These are phyloP conservation scores for Exophiala calicioides DNA, from an alignment of 2,329 filamentous ascomycete species.

Conservation along the genomic window DNA sequence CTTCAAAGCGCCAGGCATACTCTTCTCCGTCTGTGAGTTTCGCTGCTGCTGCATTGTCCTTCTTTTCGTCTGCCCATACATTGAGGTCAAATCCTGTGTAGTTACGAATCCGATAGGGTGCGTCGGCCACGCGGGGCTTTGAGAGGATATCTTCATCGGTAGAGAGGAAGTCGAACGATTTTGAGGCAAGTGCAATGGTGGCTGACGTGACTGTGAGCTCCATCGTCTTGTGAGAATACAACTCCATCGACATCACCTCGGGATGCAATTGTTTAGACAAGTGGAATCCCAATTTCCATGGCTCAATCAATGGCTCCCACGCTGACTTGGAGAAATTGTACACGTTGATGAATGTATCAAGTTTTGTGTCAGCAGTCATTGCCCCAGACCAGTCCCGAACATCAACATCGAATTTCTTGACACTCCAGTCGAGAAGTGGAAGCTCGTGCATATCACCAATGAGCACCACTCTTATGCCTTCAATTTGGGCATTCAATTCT, in stretches of 20 bases:
- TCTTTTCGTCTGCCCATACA: slow-evolving; percentile 77
- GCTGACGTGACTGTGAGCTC: slow-evolving; percentile 92
- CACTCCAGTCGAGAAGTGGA: slow-evolving; percentile 87
- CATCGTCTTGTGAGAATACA: slow-evolving; percentile 85
- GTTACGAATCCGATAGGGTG: slow-evolving; percentile 90
- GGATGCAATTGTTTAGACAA: slow-evolving; percentile 75
- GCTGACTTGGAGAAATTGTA: slow-evolving; percentile 99
- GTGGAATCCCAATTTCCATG: slow-evolving; percentile 92
- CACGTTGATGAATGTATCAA: slow-evolving; percentile 92
- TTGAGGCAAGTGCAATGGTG: slow-evolving; percentile 88
- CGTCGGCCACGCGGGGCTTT: slow-evolving; percentile 87
- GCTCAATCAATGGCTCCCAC: slow-evolving; percentile 95
- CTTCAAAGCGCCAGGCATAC: slow-evolving; percentile 92
- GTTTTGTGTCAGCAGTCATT: slow-evolving; percentile 81
- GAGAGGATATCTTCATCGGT: slow-evolving; percentile 88
- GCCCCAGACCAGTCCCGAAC: slow-evolving; percentile 90
- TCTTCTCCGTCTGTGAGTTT: slow-evolving; percentile 87
- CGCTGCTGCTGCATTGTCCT: slow-evolving; percentile 65
- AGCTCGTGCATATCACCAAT: slow-evolving; percentile 96
- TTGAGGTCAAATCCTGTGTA: slow-evolving; percentile 91
- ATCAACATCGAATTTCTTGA: slow-evolving; percentile 83
- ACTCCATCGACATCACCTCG: slow-evolving; percentile 76
- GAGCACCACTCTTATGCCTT: slow-evolving; percentile 86
- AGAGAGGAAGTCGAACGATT: slow-evolving; percentile 86
- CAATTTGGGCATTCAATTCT: slow-evolving; percentile 80